Base-by-base conservation (phyloP, 495 filamentous ascomycete genomes). In the Aspergillus carlsbadensis region DNA sequence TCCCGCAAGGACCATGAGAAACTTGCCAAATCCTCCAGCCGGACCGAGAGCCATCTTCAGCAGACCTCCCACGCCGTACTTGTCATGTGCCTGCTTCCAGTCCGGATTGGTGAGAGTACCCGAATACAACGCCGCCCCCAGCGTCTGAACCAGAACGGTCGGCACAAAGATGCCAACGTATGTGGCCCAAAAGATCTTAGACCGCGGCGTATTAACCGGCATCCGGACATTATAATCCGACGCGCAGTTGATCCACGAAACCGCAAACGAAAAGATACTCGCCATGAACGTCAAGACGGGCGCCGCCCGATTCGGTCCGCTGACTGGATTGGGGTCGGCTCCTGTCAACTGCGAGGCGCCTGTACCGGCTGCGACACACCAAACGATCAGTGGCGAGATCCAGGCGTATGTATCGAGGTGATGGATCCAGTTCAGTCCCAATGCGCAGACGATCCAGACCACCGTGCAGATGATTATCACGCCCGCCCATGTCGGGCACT, bases 221-320 rank as follows among this genome's bases (percentile, higher is more conserved):
- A 86, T 85, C 58, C 88, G 88, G 7, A 87, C 84, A 24, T 83
- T 86, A 65, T 87, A 88, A 59, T 89, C 86, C 7, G 85, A 82
- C 1, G 85, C 84, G 59, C 82, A 86, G 4, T 76, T 77, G 2
- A 81, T 78, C 84, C 86, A 88, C 0, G 83, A 84, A 0, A 83
- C 83, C 0, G 82, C 82, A 56, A 88, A 88, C 6, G 84, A 83
- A 43, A 77, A 86, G 7, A 88, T 77, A 4, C 78, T 78, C 0
- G 84, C 80, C 21, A 81, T 81, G 58, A 86, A 87, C n/a, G 78
- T 82, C 33, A 89, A 78, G 8, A 86, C 71, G 18, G 76, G 62
- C 15, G 82, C 84, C 6, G 81, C 73, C 52, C 85, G 82, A 7
- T 72, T 64, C 3, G 71, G 68, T 1, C 84, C 84, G 3, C 72